Evolutionary conservation across 495 filamentous ascomycete species (phyloP).

Genomic region (Hypoxylon rickii): DNA sequence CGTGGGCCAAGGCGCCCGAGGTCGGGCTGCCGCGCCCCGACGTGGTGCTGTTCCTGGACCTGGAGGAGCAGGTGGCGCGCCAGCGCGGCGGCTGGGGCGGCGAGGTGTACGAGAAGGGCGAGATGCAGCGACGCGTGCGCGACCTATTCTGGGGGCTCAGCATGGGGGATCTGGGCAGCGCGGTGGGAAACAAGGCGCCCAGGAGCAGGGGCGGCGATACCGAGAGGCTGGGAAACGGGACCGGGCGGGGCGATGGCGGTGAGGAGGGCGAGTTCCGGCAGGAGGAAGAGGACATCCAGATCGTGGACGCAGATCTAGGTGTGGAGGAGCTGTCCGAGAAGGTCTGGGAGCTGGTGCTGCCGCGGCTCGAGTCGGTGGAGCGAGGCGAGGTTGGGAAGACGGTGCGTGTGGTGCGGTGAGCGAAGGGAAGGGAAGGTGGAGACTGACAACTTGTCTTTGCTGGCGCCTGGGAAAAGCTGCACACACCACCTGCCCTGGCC

Average conservation of each 20-base stretch:
- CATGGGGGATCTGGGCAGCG: slow-evolving; percentile 49
- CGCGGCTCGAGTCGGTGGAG: slow-evolving; percentile 51
- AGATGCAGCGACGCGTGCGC: slow-evolving; percentile 81
- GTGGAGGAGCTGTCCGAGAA: slow-evolving; percentile 57
- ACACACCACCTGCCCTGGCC: too few relatives aligned
- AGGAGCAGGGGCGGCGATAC: slow-evolving; percentile 11
- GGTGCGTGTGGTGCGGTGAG: slow-evolving; percentile 47
- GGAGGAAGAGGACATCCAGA: slow-evolving; percentile 58
- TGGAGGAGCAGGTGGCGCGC: slow-evolving; percentile 72
- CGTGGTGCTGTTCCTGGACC: slow-evolving; percentile 81
- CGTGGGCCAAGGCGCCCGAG: slow-evolving; percentile 83
- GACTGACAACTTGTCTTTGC: too few relatives aligned
- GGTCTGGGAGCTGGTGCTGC: slow-evolving; percentile 54
- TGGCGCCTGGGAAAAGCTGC: too few relatives aligned
- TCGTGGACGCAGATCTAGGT: slow-evolving; percentile 56
- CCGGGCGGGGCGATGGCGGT: slow-evolving; percentile 20
- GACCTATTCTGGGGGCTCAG: slow-evolving; percentile 67
- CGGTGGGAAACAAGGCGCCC: slow-evolving; percentile 15
- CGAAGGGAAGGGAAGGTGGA: too few relatives aligned
- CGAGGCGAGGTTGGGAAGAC: slow-evolving; percentile 50
- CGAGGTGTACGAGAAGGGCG: slow-evolving; percentile 84
- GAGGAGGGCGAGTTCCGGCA: slow-evolving; percentile 50
- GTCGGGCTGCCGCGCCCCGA: slow-evolving; percentile 87
- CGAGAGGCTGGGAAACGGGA: slow-evolving; percentile 32
- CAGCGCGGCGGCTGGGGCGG: slow-evolving; percentile 81